Base-by-base conservation (phyloP, 1,284 basidiomycete species). In the Trametes pubescens region DNA sequence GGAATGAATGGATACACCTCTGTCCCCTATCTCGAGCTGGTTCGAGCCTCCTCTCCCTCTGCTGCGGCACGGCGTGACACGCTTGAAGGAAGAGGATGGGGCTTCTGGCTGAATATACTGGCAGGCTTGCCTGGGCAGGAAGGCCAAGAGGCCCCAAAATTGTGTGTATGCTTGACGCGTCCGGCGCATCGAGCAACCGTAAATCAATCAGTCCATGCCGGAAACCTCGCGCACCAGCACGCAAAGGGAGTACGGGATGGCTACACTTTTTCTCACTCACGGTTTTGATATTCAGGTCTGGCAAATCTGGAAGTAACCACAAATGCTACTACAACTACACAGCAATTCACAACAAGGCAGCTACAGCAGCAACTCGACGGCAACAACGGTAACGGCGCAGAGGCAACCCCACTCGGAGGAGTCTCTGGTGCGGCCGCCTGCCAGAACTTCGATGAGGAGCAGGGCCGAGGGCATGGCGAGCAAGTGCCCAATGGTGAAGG, bases 361-460 rank as follows among this genome's bases (percentile, higher is more conserved):
- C 57, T 59, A 59, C 57, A 21, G 57, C 57, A 59, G 57, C 57
- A 59, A 51, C 48, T 35, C 47, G 37, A 44, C 48, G 57, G 57
- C 38, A 59, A 49, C 26, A 34, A 4, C 26, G 37, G 38, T 7
- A 13, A 13, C 10, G 57, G 48, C 48, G 21, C 37, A 3, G 22
- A 29, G 57, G 57, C 57, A 59, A 59, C 57, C 57, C 40, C 7
- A 26, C 13, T 26, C 24, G 29, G 49, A 59, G 49, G 38, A n/a
- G 57, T 22, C 2, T 9, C 26, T 18, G 48, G 24, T 16, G 21
- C n/a, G 18, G 26, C 57, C 49, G 57, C 48, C 52, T 26, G 21
- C 24, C 57, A n/a, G 37, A 6, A 1, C 57, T 29, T 16, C 10
- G n/a, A 59, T 16, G 57, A 51, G 6, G 49, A 34, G 13, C 48